phyloP scores from a whole-genome alignment of 2,329 filamentous ascomycete genomes.

The Alternaria sp. region DNA sequence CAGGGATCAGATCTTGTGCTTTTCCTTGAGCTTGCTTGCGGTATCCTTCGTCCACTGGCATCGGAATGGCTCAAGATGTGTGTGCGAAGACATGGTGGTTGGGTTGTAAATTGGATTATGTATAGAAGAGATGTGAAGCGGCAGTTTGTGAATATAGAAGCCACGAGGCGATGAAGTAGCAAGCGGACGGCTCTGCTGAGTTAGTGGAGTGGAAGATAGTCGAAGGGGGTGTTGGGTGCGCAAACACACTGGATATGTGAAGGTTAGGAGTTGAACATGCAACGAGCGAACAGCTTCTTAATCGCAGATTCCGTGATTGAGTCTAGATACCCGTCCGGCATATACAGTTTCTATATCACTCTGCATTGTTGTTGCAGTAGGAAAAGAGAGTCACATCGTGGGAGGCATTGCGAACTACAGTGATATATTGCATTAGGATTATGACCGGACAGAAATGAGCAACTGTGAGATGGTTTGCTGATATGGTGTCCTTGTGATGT shows the following conservation, averaged over 20 bases:
- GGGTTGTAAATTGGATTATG: neutral
- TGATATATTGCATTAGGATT: neutral
- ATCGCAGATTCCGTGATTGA: neutral
- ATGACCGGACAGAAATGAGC: neutral
- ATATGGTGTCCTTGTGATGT: neutral
- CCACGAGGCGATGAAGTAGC: neutral
- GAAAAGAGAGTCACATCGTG: neutral
- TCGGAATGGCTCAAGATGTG: conserved; percentile 1
- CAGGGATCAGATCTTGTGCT: conserved; percentile 24
- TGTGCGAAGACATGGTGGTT: neutral
- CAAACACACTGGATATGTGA: conserved; percentile 5
- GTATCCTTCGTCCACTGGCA: conserved; percentile 20
- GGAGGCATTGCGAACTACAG: neutral
- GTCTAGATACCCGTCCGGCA: neutral
- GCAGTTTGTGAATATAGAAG: conserved; percentile 1
- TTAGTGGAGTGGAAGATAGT: neutral
- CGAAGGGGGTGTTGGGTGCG: neutral
- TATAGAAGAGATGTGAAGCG: neutral
- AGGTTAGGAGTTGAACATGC: neutral
- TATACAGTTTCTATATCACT: neutral
- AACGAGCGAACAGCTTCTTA: neutral
- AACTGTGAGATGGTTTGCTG: neutral
- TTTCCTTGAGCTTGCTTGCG: conserved; percentile 25
- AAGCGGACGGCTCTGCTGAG: neutral
- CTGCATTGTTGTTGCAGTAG: neutral